phyloP scores from a whole-genome alignment of 2,329 filamentous ascomycete genomes.

The Ophiostoma populinum region DNA sequence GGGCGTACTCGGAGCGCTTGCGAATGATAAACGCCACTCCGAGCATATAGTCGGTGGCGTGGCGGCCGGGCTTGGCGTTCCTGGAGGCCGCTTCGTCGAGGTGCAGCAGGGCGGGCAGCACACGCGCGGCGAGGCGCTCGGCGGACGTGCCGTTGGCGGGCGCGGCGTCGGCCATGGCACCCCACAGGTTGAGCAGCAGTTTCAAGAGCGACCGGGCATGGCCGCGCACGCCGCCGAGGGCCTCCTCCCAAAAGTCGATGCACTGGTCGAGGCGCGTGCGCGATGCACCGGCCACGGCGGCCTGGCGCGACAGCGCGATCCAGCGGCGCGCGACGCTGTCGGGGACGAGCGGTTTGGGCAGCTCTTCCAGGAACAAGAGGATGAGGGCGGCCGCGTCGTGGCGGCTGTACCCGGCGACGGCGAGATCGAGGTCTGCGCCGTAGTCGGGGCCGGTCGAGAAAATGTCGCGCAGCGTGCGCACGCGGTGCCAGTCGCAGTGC shows the following conservation, averaged over 20 bases:
- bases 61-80: constrained; percentile 9
- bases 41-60: constrained; percentile 24
- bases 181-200: constrained; percentile 26
- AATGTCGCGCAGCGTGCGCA: constrained; percentile 20
- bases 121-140: constrained; percentile 22
- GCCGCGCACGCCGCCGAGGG: constrained; percentile 22
- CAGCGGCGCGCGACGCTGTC: constrained; percentile 23
- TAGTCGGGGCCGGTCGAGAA: constrained; percentile 21
- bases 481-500: constrained; percentile 13
- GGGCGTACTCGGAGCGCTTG: constrained; percentile 23
- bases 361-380: constrained; percentile 21
- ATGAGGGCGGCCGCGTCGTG: constrained; percentile 26
- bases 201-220: constrained; percentile 22
- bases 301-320: constrained; percentile 24
- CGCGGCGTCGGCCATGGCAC: constrained; percentile 21
- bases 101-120: constrained; percentile 25
- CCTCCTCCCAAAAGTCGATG: constrained; percentile 30
- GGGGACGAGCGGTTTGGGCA: constrained; percentile 22
- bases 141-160: constrained; percentile 26
- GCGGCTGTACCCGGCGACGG: constrained; percentile 16
- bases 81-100: constrained; percentile 10
- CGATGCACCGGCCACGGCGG: constrained; percentile 19
- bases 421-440: constrained; percentile 18
- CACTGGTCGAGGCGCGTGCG: constrained; percentile 22
- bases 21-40: constrained; percentile 26